These are phyloP conservation scores for Rusavskia elegans DNA, from an alignment of 495 filamentous ascomycete species.

Conservation along the genomic window DNA sequence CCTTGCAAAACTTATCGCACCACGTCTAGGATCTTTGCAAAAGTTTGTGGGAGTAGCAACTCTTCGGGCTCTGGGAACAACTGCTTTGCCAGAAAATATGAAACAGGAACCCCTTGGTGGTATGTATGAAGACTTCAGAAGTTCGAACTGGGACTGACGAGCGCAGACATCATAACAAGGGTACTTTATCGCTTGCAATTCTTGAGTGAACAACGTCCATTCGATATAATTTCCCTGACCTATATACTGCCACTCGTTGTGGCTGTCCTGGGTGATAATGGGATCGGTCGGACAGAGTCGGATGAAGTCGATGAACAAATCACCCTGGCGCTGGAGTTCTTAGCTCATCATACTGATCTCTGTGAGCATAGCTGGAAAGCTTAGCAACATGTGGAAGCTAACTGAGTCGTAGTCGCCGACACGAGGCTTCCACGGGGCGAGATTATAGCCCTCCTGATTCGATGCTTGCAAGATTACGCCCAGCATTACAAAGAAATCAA, in stretches of 20 bases:
- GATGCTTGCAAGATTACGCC: slow-evolving; percentile 72
- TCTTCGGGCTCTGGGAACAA: slow-evolving; percentile 57
- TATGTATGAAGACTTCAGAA: slow-evolving; percentile 7
- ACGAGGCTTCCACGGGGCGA: slow-evolving; percentile 58
- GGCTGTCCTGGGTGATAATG: slow-evolving; percentile 56
- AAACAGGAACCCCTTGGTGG: slow-evolving; percentile 61
- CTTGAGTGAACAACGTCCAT: slow-evolving; percentile 76
- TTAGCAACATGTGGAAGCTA: too few species aligned
- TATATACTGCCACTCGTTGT: slow-evolving; percentile 77
- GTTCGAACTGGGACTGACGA: slow-evolving; percentile 5
- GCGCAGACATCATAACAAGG: slow-evolving; percentile 60
- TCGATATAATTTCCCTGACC: slow-evolving; percentile 69
- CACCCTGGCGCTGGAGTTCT: slow-evolving; percentile 75
- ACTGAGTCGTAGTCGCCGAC: slow-evolving; percentile 33
- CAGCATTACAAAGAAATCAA: slow-evolving; percentile 91
- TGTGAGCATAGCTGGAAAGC: slow-evolving; percentile 22
- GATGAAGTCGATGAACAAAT: slow-evolving; percentile 78
- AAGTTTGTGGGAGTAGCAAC: slow-evolving; percentile 80
- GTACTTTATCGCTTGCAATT: slow-evolving; percentile 84
- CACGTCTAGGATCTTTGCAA: slow-evolving; percentile 58
- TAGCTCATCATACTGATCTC: slow-evolving; percentile 70
- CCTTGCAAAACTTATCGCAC: slow-evolving; percentile 53
- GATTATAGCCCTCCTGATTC: slow-evolving; percentile 51
- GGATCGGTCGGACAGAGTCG: slow-evolving; percentile 45
- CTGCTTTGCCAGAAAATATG: slow-evolving; percentile 51